Evolutionary conservation across 129 eudicot genomes (phyloP).

Genomic region (Centrapalus pauciflorus): DNA sequence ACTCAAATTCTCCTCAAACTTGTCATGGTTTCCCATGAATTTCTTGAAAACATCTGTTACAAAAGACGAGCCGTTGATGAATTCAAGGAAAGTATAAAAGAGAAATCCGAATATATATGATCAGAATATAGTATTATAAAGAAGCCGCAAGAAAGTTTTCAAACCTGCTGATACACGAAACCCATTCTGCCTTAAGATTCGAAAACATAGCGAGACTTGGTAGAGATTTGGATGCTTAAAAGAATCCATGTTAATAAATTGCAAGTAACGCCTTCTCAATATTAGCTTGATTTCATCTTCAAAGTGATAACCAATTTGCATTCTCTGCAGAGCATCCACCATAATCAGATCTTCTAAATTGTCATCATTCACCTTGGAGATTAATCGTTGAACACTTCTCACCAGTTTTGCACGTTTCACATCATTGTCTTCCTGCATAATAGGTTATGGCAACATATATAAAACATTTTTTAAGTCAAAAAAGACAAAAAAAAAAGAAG

Average conservation of each 20-base stretch:
- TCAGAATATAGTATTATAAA: not conserved
- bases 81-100: not conserved
- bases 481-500: not conserved
- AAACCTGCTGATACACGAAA: constrained; percentile 37
- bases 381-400: not conserved
- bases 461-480: not conserved
- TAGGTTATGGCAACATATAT: not conserved
- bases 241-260: not conserved
- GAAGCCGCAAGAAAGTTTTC: not conserved
- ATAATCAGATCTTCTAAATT: constrained; percentile 8
- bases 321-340: constrained; percentile 37
- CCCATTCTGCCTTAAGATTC: constrained; percentile 54
- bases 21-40: constrained; percentile 18
- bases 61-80: not conserved
- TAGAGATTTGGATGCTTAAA: constrained; percentile 10
- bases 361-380: not conserved
- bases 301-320: constrained; percentile 35
- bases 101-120: no score
- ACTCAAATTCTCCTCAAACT: constrained; percentile 4
- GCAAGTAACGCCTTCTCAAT: constrained; percentile 8
- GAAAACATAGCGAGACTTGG: constrained; percentile 38
- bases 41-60: constrained; percentile 25
- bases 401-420: not conserved
- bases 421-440: not conserved
- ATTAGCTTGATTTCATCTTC: constrained; percentile 33